Conservation (phyloP, 768 basidiomycete species). For the Tylopilus subfusipes region DNA sequence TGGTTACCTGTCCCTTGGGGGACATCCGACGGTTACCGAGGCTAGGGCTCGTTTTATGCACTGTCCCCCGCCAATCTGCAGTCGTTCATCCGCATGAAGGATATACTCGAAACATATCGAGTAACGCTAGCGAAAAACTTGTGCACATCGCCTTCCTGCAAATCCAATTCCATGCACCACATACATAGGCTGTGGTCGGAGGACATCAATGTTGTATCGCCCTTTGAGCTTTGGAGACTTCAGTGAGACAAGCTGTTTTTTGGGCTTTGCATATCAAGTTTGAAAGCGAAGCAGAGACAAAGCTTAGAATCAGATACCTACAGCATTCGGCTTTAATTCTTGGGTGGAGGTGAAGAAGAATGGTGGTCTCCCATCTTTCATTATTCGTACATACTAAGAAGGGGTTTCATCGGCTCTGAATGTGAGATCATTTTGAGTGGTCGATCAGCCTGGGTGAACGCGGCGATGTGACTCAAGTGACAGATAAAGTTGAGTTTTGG, state of each 20-base stretch:
- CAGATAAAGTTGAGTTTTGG: not conserved
- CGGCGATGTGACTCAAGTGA: not conserved
- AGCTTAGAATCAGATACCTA: not conserved
- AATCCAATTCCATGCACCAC: fast-evolving
- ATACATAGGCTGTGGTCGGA: not conserved
- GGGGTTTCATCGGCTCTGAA: not conserved
- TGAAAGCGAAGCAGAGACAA: not conserved
- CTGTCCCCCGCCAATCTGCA: constrained; percentile 7
- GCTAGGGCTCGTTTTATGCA: not conserved
- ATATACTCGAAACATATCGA: not conserved
- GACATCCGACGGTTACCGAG: constrained; percentile 2
- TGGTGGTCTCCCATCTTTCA: not conserved
- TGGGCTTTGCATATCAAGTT: not conserved
- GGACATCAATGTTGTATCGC: not conserved
- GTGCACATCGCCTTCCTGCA: not conserved
- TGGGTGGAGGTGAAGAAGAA: not conserved
- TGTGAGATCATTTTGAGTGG: not conserved
- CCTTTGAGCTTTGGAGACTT: not conserved
- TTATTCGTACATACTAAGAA: not conserved
- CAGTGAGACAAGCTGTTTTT: constrained; percentile 8
- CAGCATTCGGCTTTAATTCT: constrained; percentile 3
- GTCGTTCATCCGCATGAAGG: constrained; percentile 1
- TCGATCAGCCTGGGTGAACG: not conserved
- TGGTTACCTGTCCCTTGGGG: not conserved
- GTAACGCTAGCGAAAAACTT: not conserved